Percentiles rank a stretch among this genome's conserved stretches.
Evolutionary conservation across 2,329 filamentous ascomycete species (phyloP).

Genomic region (Colletotrichum plurivorum): DNA sequence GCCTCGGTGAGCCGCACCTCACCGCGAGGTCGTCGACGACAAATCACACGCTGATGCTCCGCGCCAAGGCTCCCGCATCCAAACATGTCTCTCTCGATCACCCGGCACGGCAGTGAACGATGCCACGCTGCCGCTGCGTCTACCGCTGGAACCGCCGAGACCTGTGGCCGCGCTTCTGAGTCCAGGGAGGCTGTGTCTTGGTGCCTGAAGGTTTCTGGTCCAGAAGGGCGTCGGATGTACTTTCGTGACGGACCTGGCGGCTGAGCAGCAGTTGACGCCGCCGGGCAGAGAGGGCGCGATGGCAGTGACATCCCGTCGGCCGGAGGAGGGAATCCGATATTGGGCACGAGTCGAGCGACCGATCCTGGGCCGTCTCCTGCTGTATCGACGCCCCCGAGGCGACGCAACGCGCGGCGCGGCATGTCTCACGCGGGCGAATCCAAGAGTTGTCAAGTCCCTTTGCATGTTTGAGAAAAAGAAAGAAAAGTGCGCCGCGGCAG

Average conservation of each 20-base stretch:
- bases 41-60: not conserved
- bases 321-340: too few relatives aligned
- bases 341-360: too few relatives aligned
- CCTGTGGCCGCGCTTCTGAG: conserved; percentile 13
- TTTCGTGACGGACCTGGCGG: too few relatives aligned
- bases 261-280: too few relatives aligned
- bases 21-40: conserved; percentile 17
- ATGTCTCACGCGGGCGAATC: conserved; percentile 20
- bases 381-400: conserved; percentile 25
- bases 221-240: too few relatives aligned
- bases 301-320: too few relatives aligned
- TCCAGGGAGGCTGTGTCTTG: conserved; percentile 26
- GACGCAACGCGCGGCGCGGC: conserved; percentile 26
- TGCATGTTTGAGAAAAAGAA: conserved; percentile 25
- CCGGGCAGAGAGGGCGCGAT: too few relatives aligned
- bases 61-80: conserved; percentile 6
- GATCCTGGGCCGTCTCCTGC: not conserved
- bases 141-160: conserved; percentile 14
- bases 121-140: not conserved
- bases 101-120: conserved; percentile 26
- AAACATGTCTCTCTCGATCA: conserved; percentile 17
- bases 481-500: not conserved
- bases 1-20: conserved; percentile 35
- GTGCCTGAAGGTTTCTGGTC: conserved; percentile 21
- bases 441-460: conserved; percentile 13